phyloP scores from a whole-genome alignment of 2,329 filamentous ascomycete genomes.

The Podosphaera fusca region DNA sequence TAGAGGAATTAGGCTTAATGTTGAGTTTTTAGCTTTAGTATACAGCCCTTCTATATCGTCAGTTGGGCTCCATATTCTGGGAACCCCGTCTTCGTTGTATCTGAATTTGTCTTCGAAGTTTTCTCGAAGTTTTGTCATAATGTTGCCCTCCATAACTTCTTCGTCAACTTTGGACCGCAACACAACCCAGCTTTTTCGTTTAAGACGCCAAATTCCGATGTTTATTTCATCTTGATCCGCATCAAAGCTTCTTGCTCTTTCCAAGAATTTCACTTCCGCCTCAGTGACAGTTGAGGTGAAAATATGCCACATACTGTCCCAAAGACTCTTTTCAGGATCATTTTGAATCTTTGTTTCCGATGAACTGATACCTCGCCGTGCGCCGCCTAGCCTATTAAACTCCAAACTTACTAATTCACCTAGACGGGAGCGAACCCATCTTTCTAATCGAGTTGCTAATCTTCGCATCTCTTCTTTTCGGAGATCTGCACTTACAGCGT shows the following conservation, averaged over 20 bases:
- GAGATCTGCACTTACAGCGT: conserved; percentile 63
- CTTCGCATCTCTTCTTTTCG: conserved; percentile 92
- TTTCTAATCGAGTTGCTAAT: conserved; percentile 70
- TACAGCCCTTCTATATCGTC: conserved; percentile 96
- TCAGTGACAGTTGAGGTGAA: conserved; percentile 68
- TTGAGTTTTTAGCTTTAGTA: conserved; percentile 77
- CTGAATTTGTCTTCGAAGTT: conserved; percentile 99
- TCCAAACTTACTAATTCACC: conserved; percentile 75
- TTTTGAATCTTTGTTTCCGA: conserved; percentile 58
- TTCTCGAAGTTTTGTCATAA: conserved; percentile 81
- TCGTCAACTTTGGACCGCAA: conserved; percentile 81
- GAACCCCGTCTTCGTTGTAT: conserved; percentile 85
- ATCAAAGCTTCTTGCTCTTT: conserved; percentile 80
- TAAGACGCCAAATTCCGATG: conserved; percentile 74
- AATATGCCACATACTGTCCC: conserved; percentile 83
- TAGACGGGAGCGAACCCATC: conserved; percentile 76
- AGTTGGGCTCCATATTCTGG: conserved; percentile 84
- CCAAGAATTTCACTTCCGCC: conserved; percentile 65
- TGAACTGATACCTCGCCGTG: conserved; percentile 58
- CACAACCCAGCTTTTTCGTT: conserved; percentile 85
- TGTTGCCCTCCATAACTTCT: conserved; percentile 93
- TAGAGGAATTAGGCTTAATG: conserved; percentile 71
- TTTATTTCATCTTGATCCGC: conserved; percentile 80
- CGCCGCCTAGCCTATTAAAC: conserved; percentile 88
- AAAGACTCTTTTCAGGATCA: conserved; percentile 59